These are phyloP conservation scores for Backusella psychrophila DNA, from an alignment of 192 early-diverging fungal genomes.

Conservation along the genomic window DNA sequence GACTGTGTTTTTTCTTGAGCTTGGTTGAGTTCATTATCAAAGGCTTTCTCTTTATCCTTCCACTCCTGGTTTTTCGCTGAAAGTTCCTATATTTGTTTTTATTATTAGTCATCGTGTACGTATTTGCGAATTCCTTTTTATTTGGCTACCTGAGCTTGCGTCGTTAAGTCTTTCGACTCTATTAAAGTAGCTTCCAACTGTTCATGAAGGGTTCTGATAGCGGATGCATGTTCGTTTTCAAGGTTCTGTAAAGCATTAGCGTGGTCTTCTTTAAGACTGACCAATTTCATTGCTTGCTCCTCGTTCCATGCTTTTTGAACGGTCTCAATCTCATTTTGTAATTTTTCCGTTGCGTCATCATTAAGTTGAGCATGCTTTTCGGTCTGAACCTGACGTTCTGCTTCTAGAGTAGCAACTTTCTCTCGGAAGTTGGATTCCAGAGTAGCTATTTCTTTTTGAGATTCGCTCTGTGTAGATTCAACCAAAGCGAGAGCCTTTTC, in stretches of 20 bases:
- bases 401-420: not conserved
- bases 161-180: not conserved
- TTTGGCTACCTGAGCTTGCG: not conserved
- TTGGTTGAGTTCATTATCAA: not conserved
- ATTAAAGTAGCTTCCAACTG: not conserved
- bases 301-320: constrained; percentile 12
- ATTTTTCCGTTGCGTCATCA: constrained; percentile 4
- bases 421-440: constrained; percentile 2
- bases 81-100: not conserved
- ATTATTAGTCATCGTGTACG: not conserved
- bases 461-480: not conserved
- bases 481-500: not conserved
- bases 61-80: not conserved
- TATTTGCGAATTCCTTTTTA: not conserved
- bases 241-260: not conserved
- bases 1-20: not conserved
- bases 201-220: not conserved
- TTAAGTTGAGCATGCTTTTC: not conserved
- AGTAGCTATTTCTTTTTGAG: not conserved
- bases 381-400: not conserved
- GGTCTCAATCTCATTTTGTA: constrained; percentile 13
- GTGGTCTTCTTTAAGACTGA: not conserved
- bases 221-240: constrained; percentile 7
- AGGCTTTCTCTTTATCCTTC: not conserved
- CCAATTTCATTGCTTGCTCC: not conserved